Base-by-base conservation (phyloP, 139 green algal genomes). In the Coelastrella sp. region DNA sequence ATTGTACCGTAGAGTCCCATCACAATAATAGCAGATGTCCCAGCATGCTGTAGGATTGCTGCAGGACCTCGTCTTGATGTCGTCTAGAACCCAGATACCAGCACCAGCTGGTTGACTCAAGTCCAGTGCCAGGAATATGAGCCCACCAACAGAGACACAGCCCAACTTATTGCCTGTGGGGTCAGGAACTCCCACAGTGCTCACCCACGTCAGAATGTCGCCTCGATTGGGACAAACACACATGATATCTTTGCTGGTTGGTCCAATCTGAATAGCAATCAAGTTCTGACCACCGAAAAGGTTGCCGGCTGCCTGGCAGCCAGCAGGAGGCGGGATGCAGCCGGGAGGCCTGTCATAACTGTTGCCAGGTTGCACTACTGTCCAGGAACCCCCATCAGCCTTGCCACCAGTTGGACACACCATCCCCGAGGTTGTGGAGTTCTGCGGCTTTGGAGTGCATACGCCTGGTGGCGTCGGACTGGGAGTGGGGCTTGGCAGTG, bases 21-120 rank as follows among this genome's bases (percentile, higher is more conserved):
- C 74, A 17, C 74, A 80, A 25, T 58, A 82, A 35, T 61, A 82
- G 76, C 27, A 82, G 27, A 82, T 82, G 76, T 82, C 76, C 76
- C 76, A 82, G n/a, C 76, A 82, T 49, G 76, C 49, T 15, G 25
- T 27, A 7, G 76, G 17, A 10, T 60, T 35, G 24, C 27, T 60
- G 27, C 76, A 82, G 70, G 35, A 49, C 24, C 6, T 14, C 4
- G 27, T 35, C 17, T 17, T 72, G 63, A 17, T 72, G n/a, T 5
- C 35, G 25, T 82, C 76, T 27, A 61, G 27, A 27, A 82, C 76
- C 76, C 76, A 82, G 8, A 82, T 19, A 6, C 76, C 76, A 7
- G 25, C 6, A 17, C 76, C 76, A 9, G 11, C 22, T 7, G 76
- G 76, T 35, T 25, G 11, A 14, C 8, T 11, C 6, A 35, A 10